phyloP scores from a whole-genome alignment of 2,329 filamentous ascomycete genomes.

The Colletotrichum sp. region DNA sequence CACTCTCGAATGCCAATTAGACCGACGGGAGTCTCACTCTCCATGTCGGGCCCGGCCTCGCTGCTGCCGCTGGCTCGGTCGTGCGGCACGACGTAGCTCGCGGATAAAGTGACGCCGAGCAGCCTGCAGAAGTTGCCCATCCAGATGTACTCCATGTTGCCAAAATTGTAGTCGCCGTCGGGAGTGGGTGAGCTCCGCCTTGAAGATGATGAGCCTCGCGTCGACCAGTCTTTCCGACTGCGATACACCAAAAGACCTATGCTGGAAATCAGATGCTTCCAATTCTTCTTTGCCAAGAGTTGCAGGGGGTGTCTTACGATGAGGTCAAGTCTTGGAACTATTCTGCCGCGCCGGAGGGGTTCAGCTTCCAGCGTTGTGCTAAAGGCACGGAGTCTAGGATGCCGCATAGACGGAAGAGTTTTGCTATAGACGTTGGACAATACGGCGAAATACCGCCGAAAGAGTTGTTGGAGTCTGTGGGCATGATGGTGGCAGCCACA shows the following conservation, averaged over 20 bases:
- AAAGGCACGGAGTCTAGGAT: background rate
- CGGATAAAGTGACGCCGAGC: slow-evolving; percentile 49
- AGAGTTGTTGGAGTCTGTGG: background rate
- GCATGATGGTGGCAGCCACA: background rate
- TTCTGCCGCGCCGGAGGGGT: background rate
- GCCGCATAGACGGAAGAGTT: background rate
- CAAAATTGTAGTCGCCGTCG: slow-evolving; percentile 50
- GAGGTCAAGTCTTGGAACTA: background rate
- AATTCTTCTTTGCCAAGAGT: background rate
- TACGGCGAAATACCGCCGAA: background rate
- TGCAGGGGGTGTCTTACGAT: background rate
- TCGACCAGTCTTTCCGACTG: background rate
- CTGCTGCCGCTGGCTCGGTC: slow-evolving; percentile 31
- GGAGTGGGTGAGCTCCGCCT: slow-evolving; percentile 43
- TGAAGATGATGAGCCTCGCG: slow-evolving; percentile 38
- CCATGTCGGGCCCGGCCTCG: slow-evolving; percentile 34
- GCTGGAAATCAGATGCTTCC: background rate
- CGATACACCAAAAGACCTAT: background rate
- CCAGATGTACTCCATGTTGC: slow-evolving; percentile 56
- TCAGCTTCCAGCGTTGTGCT: background rate
- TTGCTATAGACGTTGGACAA: background rate
- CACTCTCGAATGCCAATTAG: slow-evolving; percentile 62
- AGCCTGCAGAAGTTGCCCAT: slow-evolving; percentile 55
- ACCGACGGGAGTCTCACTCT: slow-evolving; percentile 54
- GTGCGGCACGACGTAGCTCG: slow-evolving; percentile 46